Base-by-base conservation (phyloP, 139 green algal genomes). In the Chlorella sp. region DNA sequence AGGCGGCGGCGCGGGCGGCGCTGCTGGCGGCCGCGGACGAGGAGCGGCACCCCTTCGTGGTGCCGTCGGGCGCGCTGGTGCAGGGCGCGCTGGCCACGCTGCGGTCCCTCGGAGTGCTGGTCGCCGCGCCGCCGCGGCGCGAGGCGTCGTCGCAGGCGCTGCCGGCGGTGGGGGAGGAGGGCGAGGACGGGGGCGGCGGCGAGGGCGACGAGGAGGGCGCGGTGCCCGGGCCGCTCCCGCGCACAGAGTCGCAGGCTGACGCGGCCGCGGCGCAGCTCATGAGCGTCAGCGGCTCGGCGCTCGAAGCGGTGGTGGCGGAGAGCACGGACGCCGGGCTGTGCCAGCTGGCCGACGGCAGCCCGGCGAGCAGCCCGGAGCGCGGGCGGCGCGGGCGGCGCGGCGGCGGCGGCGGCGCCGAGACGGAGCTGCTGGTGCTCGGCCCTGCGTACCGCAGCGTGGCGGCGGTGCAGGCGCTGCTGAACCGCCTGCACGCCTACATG, bases 271-370 rank as follows among this genome's bases (percentile, higher is more conserved):
- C n/a, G n/a, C 67, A 63, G 67, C 67, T 17, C 23, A n/a, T n/a
- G 48, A 74, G 67, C 50, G 67, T 35, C 48, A 74, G 67, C 50
- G 67, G 48, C 45, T 73, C 31, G 35, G 66, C 60, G 43, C 38
- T 55, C 6, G 45, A 59, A 25, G 38, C 68, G 1, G 53, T n/a
- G n/a, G n/a, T 60, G 40, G 68, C 50, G 0, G 68, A 74, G 35
- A 74, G 68, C 36, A 51, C 64, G 50, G 68, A 50, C 0, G 68
- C 68, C 25, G 50, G 64, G 50, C 50, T 74, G 31, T 74, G 68
- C 68, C 27, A 33, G 15, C 50, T 74, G 50, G 68, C 63, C 27
- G 55, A 25, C 50, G 14, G 50, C 68, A 74, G 66, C 66, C 45
- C 45, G 19, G 33, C 23, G 25, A 25, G 19, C 68, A 51, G 38